Conservation (phyloP, 352 stramenopile genomes). For the Globisporangium camurandrum region DNA sequence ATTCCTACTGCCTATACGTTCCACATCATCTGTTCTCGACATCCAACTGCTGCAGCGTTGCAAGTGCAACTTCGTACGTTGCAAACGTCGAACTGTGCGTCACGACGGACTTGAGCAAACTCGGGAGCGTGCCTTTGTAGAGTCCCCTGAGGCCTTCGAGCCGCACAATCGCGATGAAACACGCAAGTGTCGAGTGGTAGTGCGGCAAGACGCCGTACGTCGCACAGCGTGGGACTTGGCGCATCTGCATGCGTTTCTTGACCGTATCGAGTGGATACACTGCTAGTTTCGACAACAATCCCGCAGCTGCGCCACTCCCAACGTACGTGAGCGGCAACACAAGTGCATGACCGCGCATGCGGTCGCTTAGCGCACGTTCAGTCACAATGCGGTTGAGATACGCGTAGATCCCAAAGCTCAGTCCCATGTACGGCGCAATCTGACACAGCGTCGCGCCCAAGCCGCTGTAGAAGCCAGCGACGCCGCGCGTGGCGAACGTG, state of each 20-base stretch:
- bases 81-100: slow-evolving; percentile 70
- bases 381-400: slow-evolving; percentile 39
- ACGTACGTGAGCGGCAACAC: slow-evolving; percentile 45
- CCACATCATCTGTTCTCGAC: no score
- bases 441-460: slow-evolving; percentile 80
- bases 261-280: slow-evolving; percentile 94
- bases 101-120: slow-evolving; percentile 77
- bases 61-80: slow-evolving; percentile 59
- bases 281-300: slow-evolving; percentile 86
- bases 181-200: slow-evolving; percentile 58
- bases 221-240: slow-evolving; percentile 46
- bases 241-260: slow-evolving; percentile 94
- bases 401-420: slow-evolving; percentile 93
- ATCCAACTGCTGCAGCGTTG: slow-evolving; percentile 24
- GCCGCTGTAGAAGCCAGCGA: slow-evolving; percentile 88
- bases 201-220: slow-evolving; percentile 61
- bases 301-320: slow-evolving; percentile 80
- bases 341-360: no score
- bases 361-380: no score
- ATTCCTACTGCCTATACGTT: no score
- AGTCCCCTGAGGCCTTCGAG: slow-evolving; percentile 59
- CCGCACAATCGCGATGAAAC: slow-evolving; percentile 46
- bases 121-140: slow-evolving; percentile 76
- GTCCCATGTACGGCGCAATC: slow-evolving; percentile 94
- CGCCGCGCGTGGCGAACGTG: slow-evolving; percentile 62